Percentiles rank a stretch among this genome's conserved stretches.
phyloP scores from a whole-genome alignment of 768 basidiomycete genomes.

The Mycena sanguinolenta region DNA sequence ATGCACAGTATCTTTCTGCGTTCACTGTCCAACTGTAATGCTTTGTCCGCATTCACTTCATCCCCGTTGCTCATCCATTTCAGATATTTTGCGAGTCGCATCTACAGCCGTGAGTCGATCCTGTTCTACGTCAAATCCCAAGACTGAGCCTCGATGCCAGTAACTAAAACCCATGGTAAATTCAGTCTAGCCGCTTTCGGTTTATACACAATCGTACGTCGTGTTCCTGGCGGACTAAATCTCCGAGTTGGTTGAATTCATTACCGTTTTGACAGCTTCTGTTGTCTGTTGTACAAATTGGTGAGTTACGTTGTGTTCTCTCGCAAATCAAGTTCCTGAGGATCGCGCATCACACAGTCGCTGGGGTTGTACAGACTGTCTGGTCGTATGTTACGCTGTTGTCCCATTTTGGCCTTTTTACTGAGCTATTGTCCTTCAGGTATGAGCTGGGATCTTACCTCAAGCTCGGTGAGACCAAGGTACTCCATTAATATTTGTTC shows the following conservation, averaged over 20 bases:
- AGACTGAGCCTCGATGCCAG: not conserved
- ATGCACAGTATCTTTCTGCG: slow-evolving; percentile 26
- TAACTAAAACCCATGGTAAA: slow-evolving; percentile 15
- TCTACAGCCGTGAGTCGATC: slow-evolving; percentile 11
- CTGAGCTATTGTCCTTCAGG: not conserved
- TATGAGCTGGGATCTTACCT: slow-evolving; percentile 2
- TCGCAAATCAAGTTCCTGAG: not conserved
- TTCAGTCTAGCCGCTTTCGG: slow-evolving; percentile 18
- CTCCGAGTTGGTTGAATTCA: not conserved
- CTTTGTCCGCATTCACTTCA: not conserved
- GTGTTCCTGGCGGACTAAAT: not conserved
- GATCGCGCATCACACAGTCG: not conserved
- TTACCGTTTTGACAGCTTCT: not conserved
- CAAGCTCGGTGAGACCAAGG: slow-evolving; percentile 10
- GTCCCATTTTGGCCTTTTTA: not conserved
- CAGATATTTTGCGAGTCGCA: slow-evolving; percentile 23
- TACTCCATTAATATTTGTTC: not conserved
- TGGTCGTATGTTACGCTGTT: not conserved
- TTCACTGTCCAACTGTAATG: slow-evolving; percentile 28
- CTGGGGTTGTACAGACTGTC: slow-evolving; percentile 8
- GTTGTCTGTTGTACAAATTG: not conserved
- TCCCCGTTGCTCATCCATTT: not conserved
- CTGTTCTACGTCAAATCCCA: not conserved
- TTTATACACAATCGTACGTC: slow-evolving; percentile 17
- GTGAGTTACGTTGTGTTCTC: not conserved